A percentile compares a stretch with the other conserved stretches of the same genome.
phyloP scores from a whole-genome alignment of 768 basidiomycete species.

The Kondoa malvinella region DNA sequence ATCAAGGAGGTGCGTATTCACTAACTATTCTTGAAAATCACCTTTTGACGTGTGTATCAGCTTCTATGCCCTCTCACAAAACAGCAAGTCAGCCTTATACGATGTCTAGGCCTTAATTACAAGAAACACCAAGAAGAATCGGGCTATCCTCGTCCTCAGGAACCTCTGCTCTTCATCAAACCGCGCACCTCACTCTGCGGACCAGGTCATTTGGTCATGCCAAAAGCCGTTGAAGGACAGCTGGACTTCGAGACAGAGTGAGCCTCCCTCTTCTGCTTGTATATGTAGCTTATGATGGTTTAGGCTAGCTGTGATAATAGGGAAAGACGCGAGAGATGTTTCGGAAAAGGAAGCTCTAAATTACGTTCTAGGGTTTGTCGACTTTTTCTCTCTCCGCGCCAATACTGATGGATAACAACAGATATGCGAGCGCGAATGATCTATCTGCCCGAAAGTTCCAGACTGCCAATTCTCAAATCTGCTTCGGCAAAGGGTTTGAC shows the following conservation, averaged over 20 bases:
- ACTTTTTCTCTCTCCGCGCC: not conserved
- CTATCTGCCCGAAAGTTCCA: conserved; percentile 30
- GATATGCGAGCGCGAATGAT: conserved; percentile 30
- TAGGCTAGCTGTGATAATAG: conserved; percentile 29
- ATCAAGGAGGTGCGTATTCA: conserved; percentile 16
- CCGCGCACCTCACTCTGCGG: conserved; percentile 24
- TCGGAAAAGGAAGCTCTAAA: conserved; percentile 31
- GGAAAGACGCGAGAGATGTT: conserved; percentile 33
- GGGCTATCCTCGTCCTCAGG: conserved; percentile 14
- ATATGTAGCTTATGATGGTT: not conserved
- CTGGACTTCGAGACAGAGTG: conserved; percentile 16
- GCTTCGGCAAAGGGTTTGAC: conserved; percentile 27
- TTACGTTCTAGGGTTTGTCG: conserved; percentile 30
- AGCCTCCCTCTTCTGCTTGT: not conserved
- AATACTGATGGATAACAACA: not conserved
- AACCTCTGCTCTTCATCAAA: conserved; percentile 28
- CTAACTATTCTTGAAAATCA: conserved; percentile 2
- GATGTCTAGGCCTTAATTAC: conserved; percentile 26
- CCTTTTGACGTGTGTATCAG: conserved; percentile 18
- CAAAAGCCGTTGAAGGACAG: conserved; percentile 15
- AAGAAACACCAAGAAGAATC: conserved; percentile 25
- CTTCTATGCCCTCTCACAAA: conserved; percentile 22
- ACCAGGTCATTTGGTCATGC: conserved; percentile 14
- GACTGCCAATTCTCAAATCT: conserved; percentile 26
- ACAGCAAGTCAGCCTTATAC: conserved; percentile 21